A percentile compares a stretch with the other conserved stretches of the same genome.
Conservation (phyloP, 176 grass and related monocot genomes). For the Oryza brachyantha region DNA sequence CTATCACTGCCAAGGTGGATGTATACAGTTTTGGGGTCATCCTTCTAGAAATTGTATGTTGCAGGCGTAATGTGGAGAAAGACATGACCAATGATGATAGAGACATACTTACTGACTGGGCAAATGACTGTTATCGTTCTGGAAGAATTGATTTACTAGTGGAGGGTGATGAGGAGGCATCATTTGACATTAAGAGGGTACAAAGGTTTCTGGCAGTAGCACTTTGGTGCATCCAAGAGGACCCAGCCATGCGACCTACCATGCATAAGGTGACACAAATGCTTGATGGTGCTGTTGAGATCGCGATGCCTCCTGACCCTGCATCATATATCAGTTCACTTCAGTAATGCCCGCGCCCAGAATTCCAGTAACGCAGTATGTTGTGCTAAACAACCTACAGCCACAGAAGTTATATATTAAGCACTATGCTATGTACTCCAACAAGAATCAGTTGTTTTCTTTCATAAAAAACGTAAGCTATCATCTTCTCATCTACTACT, state of each 20-base stretch:
- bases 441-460: not conserved
- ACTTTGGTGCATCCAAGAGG: not conserved
- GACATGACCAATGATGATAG: not conserved
- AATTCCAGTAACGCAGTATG: not conserved
- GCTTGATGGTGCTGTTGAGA: not conserved
- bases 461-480: not conserved
- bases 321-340: not conserved
- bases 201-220: not conserved
- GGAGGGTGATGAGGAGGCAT: not conserved
- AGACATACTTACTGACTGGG: constrained; percentile 24
- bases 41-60: constrained; percentile 35
- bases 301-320: not conserved
- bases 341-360: too few species aligned
- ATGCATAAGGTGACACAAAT: not conserved
- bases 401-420: not conserved
- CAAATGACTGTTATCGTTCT: not conserved
- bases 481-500: not conserved
- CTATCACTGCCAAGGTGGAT: constrained; percentile 32
- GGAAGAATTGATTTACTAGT: not conserved
- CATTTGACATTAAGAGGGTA: not conserved
- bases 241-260: not conserved
- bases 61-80: constrained; percentile 18
- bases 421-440: not conserved
- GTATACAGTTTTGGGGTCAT: constrained; percentile 48
- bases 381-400: not conserved